Base-by-base conservation (phyloP, 768 basidiomycete species). In the Rhodotorula taiwanensis region DNA sequence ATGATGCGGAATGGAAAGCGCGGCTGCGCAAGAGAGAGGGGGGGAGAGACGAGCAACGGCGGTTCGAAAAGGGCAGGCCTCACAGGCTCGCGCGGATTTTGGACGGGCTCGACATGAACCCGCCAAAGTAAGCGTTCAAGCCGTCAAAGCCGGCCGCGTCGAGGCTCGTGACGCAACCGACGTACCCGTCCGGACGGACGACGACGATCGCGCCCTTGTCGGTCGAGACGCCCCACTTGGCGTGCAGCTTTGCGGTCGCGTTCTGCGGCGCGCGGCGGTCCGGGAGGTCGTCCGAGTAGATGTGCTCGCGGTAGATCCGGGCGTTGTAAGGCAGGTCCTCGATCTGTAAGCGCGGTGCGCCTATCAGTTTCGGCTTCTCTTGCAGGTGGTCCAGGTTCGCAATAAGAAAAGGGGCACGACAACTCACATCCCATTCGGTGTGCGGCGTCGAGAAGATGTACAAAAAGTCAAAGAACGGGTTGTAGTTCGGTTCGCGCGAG, bases 181-280 rank as follows among this genome's bases (percentile, higher is more conserved):
- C 74, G 67, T 76, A 76, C 2, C 75, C 75, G 61, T 76, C 75
- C 3, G 75, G 75, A 34, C 75, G 64, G 48, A 75, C 74, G 30
- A 73, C 72, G 55, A 76, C 66, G 64, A 76, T 73, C n/a, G 62
- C 70, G 14, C 75, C 75, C 21, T 54, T 52, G 18, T 58, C 61
- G 57, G 69, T 49, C 52, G 70, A 67, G 42, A 74, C 45, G 30
- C 74, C 74, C 52, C 70, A 75, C 66, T 73, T 73, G 55, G 58
- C 47, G 64, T 73, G 72, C 13, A 73, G 15, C 6, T 71, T 54
- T 15, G 62, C 70, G 27, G 66, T 60, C 23, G 58, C 60, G 14
- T 47, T 51, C 52, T 71, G 69, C 21, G 49, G 53, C 18, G 72
- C 71, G 27, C 71, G 60, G 20, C 62, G 58, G 62, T 73, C 72